phyloP scores from a whole-genome alignment of 2,329 filamentous ascomycete species.

The Fusarium bulbicola region DNA sequence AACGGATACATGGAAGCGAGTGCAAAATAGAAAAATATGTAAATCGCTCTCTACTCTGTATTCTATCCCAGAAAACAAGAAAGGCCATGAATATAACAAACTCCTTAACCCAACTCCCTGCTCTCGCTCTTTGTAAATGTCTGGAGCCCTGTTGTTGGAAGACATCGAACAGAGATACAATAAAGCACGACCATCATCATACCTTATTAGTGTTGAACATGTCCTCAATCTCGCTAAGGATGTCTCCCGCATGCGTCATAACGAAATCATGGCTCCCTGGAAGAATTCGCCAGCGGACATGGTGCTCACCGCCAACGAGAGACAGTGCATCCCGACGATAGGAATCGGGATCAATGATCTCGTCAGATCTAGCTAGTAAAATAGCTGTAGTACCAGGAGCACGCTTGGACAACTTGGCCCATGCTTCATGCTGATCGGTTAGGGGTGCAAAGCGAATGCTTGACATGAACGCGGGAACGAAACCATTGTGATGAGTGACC shows the following conservation, averaged over 20 bases:
- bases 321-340: slow-evolving; percentile 61
- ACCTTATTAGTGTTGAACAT: slow-evolving; percentile 54
- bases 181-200: background rate
- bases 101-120: slow-evolving; percentile 11
- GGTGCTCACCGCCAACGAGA: slow-evolving; percentile 59
- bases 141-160: background rate
- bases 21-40: background rate
- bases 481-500: slow-evolving; percentile 63
- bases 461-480: slow-evolving; percentile 68
- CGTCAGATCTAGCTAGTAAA: slow-evolving; percentile 60
- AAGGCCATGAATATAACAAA: slow-evolving; percentile 1
- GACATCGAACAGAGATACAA: background rate
- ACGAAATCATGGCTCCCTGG: slow-evolving; percentile 70
- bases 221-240: slow-evolving; percentile 57
- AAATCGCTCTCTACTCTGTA: slow-evolving; percentile 18
- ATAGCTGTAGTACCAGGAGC: slow-evolving; percentile 58
- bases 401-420: slow-evolving; percentile 56
- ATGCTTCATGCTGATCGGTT: slow-evolving; percentile 61
- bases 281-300: slow-evolving; percentile 61
- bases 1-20: background rate
- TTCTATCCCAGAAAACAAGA: background rate
- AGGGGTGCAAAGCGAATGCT: slow-evolving; percentile 65
- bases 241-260: slow-evolving; percentile 61
- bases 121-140: background rate
- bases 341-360: slow-evolving; percentile 61